Evolutionary conservation across 208 protist species (phyloP).

Genomic region (Naegleria fowleri): DNA sequence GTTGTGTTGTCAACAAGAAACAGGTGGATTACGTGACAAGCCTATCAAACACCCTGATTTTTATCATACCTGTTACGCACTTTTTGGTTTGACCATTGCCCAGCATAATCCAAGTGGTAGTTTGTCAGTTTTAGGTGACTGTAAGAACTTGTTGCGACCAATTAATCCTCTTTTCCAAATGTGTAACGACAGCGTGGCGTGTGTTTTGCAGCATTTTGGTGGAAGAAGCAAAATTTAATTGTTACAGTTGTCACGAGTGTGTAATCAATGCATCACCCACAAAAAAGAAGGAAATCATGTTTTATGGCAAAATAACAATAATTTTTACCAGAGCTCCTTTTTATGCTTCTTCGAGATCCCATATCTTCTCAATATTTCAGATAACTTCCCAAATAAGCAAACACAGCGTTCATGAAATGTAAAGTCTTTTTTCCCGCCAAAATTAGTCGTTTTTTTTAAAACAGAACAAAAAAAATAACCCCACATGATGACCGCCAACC

Average conservation of each 20-base stretch:
- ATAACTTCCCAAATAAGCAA: no score
- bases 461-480: background rate
- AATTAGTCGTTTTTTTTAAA: background rate
- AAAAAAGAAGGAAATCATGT: no score
- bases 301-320: no score
- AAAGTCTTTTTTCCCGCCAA: background rate
- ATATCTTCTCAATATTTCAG: no score
- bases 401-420: no score
- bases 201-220: conserved; percentile 19
- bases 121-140: background rate
- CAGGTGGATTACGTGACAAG: conserved; percentile 77
- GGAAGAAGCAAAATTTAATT: background rate
- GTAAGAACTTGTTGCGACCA: background rate
- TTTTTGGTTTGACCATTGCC: conserved; percentile 65
- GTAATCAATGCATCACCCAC: no score
- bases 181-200: background rate
- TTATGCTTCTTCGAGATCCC: no score
- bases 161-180: conserved; percentile 21
- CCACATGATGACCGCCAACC: background rate
- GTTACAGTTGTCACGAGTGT: no score
- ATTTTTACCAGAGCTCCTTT: no score
- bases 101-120: conserved; percentile 38
- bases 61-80: conserved; percentile 82
- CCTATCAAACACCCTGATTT: conserved; percentile 57
- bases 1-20: conserved; percentile 55